These are phyloP conservation scores for Mrakia gelida DNA, from an alignment of 768 basidiomycete species.

Conservation along the genomic window DNA sequence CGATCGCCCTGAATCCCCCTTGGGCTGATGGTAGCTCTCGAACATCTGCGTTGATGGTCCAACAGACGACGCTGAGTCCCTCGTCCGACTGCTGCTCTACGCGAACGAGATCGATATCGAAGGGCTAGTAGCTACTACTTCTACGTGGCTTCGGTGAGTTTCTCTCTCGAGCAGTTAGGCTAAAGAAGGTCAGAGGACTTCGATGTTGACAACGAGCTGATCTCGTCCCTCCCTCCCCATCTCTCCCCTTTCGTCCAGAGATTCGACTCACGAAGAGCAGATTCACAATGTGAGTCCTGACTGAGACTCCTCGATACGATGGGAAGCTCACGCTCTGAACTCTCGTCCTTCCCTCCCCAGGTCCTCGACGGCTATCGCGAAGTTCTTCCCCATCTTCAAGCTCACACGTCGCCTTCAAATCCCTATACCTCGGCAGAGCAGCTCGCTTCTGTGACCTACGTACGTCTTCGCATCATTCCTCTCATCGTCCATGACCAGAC, in stretches of 20 bases:
- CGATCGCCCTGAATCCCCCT: neutral
- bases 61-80: neutral
- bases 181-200: too few relatives aligned
- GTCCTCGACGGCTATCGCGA: neutral
- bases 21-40: neutral
- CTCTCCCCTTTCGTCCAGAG: neutral
- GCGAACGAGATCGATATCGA: slow-evolving; percentile 17
- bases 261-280: slow-evolving; percentile 3
- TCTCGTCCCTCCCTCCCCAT: too few relatives aligned
- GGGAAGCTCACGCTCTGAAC: too few relatives aligned
- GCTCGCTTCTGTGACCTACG: neutral
- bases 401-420: neutral
- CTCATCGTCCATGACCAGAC: too few relatives aligned
- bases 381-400: slow-evolving; percentile 1
- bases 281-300: neutral
- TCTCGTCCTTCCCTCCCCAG: neutral
- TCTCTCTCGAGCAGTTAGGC: too few relatives aligned
- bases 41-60: too few relatives aligned
- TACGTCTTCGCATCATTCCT: neutral
- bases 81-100: slow-evolving; percentile 10
- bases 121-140: slow-evolving; percentile 2
- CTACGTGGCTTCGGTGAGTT: slow-evolving; percentile 11
- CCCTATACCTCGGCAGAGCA: neutral
- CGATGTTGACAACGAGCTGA: neutral
- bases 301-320: too few relatives aligned